Percentiles rank a stretch among this genome's conserved stretches.
phyloP scores from a whole-genome alignment of 495 filamentous ascomycete species.

The Penicillium diatomitis region DNA sequence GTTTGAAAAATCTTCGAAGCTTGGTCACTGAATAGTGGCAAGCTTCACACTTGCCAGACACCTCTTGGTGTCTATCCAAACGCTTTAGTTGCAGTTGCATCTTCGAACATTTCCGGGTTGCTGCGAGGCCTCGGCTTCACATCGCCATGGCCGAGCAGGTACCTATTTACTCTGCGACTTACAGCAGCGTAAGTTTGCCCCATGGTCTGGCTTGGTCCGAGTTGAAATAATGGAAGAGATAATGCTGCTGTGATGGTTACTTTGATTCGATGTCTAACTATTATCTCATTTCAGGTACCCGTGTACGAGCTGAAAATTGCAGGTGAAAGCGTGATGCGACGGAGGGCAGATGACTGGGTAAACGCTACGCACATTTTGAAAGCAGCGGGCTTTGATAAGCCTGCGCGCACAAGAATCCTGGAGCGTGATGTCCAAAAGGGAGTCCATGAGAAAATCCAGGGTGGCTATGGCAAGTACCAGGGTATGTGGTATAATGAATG shows the following conservation, averaged over 20 bases:
- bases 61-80: too few relatives aligned
- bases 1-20: too few relatives aligned
- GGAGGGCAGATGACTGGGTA: constrained; percentile 80
- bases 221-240: too few relatives aligned
- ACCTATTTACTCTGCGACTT: constrained; percentile 78
- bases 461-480: constrained; percentile 98
- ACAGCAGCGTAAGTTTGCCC: constrained; percentile 68
- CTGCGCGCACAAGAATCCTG: constrained; percentile 83
- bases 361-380: constrained; percentile 97
- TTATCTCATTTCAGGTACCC: constrained; percentile 51
- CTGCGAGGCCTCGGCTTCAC: constrained; percentile 13
- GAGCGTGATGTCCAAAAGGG: constrained; percentile 97
- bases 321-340: constrained; percentile 78
- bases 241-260: too few relatives aligned
- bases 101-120: constrained; percentile 15
- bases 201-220: too few relatives aligned
- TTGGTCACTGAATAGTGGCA: too few relatives aligned
- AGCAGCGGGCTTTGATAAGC: constrained; percentile 76
- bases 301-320: constrained; percentile 84
- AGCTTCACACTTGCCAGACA: too few relatives aligned
- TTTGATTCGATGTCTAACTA: too few relatives aligned
- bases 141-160: constrained; percentile 34
- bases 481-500: constrained; percentile 37
- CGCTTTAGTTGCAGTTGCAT: constrained; percentile 10
- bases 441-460: constrained; percentile 92